Evolutionary conservation across 805 yeast species (phyloP).

Genomic region (Hanseniaspora occidentalis): DNA sequence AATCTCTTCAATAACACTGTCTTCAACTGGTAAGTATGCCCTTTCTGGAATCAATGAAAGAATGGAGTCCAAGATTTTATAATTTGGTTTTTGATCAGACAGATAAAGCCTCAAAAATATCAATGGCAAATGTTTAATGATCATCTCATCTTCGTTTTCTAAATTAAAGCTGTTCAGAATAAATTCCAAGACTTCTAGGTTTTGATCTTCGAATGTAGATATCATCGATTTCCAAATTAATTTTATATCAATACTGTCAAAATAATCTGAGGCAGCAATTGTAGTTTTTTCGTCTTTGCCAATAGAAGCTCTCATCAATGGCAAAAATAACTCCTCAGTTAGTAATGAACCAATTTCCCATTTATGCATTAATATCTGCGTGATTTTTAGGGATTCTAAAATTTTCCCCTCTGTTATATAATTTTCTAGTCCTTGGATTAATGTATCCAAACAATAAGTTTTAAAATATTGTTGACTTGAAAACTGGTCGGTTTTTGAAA

Average conservation of each 20-base stretch:
- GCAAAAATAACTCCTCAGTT: conserved; percentile 57
- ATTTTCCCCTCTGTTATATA: conserved; percentile 27
- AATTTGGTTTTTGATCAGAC: conserved; percentile 19
- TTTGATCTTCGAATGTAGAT: conserved; percentile 17
- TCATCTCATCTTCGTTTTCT: conserved; percentile 72
- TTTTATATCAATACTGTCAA: conserved; percentile 76
- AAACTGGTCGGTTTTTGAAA: neutral
- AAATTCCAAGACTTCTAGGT: conserved; percentile 42
- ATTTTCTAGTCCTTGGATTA: conserved; percentile 42
- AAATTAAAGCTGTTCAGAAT: conserved; percentile 56
- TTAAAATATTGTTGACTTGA: conserved; percentile 35
- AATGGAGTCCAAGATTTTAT: conserved; percentile 30
- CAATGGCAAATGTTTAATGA: conserved; percentile 62
- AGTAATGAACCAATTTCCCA: conserved; percentile 86
- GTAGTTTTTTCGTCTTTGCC: conserved; percentile 28
- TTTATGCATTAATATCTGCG: conserved; percentile 70
- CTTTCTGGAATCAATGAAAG: conserved; percentile 49
- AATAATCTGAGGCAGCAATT: conserved; percentile 51
- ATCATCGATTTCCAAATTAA: conserved; percentile 52
- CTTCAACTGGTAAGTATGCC: conserved; percentile 44
- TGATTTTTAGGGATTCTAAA: conserved; percentile 47
- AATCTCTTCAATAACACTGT: conserved; percentile 18
- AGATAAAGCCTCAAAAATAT: conserved; percentile 39
- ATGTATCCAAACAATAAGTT: conserved; percentile 37
- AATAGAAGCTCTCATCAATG: conserved; percentile 43